Conservation (phyloP, 305 asterid genomes). For the Fraxinus sp. region DNA sequence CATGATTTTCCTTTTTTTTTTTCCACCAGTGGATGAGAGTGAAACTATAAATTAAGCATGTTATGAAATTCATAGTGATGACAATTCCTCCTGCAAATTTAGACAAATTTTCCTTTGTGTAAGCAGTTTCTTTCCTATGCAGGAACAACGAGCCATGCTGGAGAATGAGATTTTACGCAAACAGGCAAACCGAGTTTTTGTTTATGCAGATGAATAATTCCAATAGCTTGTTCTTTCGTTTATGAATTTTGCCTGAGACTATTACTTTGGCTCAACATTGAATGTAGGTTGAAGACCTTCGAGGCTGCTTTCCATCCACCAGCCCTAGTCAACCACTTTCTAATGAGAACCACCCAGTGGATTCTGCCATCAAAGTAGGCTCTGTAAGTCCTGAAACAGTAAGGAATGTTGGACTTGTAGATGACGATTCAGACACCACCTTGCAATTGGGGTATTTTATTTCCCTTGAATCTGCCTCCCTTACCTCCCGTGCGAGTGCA, state of each 20-base stretch:
- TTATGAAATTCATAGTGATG: not conserved
- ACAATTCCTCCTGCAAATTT: not conserved
- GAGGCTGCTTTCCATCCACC: conserved; percentile 32
- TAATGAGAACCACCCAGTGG: conserved; percentile 29
- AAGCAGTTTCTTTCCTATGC: conserved; percentile 14
- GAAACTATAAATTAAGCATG: not conserved
- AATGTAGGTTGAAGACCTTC: conserved; percentile 62
- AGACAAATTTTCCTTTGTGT: not conserved
- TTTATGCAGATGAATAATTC: conserved; percentile 1
- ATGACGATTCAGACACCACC: conserved; percentile 58
- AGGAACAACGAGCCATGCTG: conserved; percentile 51
- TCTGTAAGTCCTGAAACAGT: conserved; percentile 40
- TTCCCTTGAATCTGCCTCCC: not conserved
- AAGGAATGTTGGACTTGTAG: conserved; percentile 33
- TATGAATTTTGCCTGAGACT: not conserved
- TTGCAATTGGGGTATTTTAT: conserved; percentile 60
- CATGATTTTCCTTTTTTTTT: not conserved
- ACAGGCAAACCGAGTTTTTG: conserved; percentile 48
- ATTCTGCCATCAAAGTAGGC: conserved; percentile 25
- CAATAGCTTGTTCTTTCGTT: not conserved
- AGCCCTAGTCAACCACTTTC: conserved; percentile 28
- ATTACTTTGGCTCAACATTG: conserved; percentile 3
- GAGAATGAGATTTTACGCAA: conserved; percentile 58
- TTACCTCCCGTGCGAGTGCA: not conserved
- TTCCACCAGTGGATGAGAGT: not conserved